These are phyloP conservation scores for Ophiocordyceps camponoti-leonardi DNA, from an alignment of 2,329 filamentous ascomycete genomes.

Conservation along the genomic window DNA sequence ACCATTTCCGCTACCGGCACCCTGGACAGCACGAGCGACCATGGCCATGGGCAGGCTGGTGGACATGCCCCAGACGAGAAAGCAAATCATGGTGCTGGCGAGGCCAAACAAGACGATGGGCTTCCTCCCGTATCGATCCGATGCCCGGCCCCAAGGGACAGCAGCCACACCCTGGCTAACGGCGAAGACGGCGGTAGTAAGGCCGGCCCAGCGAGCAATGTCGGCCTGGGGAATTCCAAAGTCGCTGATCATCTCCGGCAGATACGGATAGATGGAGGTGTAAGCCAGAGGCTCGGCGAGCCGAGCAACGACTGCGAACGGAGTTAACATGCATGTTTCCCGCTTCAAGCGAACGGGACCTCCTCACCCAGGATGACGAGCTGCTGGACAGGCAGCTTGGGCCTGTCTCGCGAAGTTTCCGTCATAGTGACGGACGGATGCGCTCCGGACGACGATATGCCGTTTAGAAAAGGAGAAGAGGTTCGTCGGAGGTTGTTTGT, in stretches of 20 bases:
- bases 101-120: constrained; percentile 61
- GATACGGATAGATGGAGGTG: constrained; percentile 53
- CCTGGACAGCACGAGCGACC: constrained; percentile 56
- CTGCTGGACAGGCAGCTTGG: constrained; percentile 60
- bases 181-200: constrained; percentile 57
- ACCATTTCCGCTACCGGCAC: constrained; percentile 75
- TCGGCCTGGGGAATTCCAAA: constrained; percentile 56
- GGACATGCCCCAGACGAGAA: constrained; percentile 71
- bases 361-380: constrained; percentile 60
- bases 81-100: constrained; percentile 63
- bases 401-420: constrained; percentile 16
- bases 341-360: neutral
- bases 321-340: constrained; percentile 1
- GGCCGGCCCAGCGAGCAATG: constrained; percentile 65
- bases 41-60: constrained; percentile 68
- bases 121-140: constrained; percentile 69
- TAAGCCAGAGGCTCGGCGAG: constrained; percentile 61
- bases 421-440: neutral
- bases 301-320: constrained; percentile 48
- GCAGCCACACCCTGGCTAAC: constrained; percentile 55
- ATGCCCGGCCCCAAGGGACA: constrained; percentile 58
- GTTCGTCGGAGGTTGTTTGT: neutral
- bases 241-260: constrained; percentile 69
- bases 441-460: neutral
- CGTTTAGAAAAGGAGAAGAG: neutral